These are phyloP conservation scores for Diaporthe citrichinensis DNA, from an alignment of 2,329 filamentous ascomycete species.

Conservation along the genomic window DNA sequence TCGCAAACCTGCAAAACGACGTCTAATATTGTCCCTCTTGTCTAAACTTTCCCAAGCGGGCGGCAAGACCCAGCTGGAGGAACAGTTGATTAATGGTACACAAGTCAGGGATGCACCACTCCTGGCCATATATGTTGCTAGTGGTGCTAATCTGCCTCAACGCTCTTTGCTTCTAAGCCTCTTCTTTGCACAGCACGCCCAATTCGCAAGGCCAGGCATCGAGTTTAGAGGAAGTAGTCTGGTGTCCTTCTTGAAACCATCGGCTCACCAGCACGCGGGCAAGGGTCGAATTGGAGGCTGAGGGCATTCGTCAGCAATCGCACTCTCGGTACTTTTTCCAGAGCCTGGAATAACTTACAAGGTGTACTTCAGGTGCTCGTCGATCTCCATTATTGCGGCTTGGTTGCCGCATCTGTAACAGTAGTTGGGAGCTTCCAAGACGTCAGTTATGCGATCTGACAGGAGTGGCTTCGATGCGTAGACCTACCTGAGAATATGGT, in stretches of 20 bases:
- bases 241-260: slow-evolving; percentile 98
- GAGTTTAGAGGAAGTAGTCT: slow-evolving; percentile 94
- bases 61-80: slow-evolving; percentile 26
- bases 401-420: slow-evolving; percentile 99
- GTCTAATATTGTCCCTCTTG: slow-evolving; percentile 38
- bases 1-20: slow-evolving; percentile 32
- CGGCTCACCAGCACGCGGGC: slow-evolving; percentile 95
- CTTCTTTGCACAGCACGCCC: slow-evolving; percentile 32
- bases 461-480: background rate
- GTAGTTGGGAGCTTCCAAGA: slow-evolving; percentile 81
- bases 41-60: slow-evolving; percentile 33
- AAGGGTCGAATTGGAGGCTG: slow-evolving; percentile 99
- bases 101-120: slow-evolving; percentile 36
- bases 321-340: too few species aligned
- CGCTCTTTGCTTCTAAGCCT: slow-evolving; percentile 39
- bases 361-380: slow-evolving; percentile 99
- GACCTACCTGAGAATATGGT: slow-evolving; percentile 94
- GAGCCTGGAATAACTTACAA: slow-evolving; percentile 79
- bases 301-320: slow-evolving; percentile 37
- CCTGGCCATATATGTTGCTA: slow-evolving; percentile 31
- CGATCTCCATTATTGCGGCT: slow-evolving; percentile 99
- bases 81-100: slow-evolving; percentile 36
- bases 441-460: slow-evolving; percentile 46
- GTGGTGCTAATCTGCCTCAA: slow-evolving; percentile 36
- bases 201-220: slow-evolving; percentile 25